Percentiles rank a stretch among this genome's conserved stretches.
phyloP scores from a whole-genome alignment of 192 early-diverging fungal genomes.

The Helicostylum pulchrum region DNA sequence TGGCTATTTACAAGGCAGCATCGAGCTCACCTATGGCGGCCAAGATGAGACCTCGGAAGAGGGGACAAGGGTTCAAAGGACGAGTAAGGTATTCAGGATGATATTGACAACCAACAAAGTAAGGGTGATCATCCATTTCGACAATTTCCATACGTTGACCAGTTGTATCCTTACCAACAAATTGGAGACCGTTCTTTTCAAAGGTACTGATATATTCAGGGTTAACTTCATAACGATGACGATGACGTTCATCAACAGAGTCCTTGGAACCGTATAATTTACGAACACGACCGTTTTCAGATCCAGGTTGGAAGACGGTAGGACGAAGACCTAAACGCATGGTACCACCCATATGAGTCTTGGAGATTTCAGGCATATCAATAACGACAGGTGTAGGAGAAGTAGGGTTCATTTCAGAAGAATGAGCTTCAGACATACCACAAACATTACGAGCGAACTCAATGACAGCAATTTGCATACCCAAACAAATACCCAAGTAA shows the following conservation, averaged over 20 bases:
- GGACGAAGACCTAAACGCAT: conserved; percentile 91
- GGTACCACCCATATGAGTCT: conserved; percentile 90
- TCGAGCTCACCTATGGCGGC: conserved; percentile 76
- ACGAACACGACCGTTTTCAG: conserved; percentile 63
- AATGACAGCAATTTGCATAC: conserved; percentile 94
- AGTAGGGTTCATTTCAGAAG: conserved; percentile 78
- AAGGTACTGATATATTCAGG: conserved; percentile 72
- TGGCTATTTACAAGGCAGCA: conserved; percentile 30
- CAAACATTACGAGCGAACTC: conserved; percentile 95
- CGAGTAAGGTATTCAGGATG: conserved; percentile 98
- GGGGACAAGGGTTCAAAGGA: conserved; percentile 86
- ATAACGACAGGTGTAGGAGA: conserved; percentile 75
- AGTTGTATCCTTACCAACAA: conserved; percentile 92
- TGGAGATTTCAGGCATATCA: conserved; percentile 97
- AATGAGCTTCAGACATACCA: conserved; percentile 76
- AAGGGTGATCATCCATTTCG: conserved; percentile 85
- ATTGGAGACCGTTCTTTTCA: conserved; percentile 77
- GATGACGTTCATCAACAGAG: conserved; percentile 84
- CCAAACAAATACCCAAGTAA: conserved; percentile 97
- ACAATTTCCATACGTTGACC: conserved; percentile 98
- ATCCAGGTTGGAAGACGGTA: conserved; percentile 74
- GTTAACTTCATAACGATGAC: conserved; percentile 98
- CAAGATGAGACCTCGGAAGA: conserved; percentile 90
- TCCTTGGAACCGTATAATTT: conserved; percentile 58
- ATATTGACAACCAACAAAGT: conserved; percentile 92